Base-by-base conservation (phyloP, 352 stramenopile species). In the Thalassiosira hispida region DNA sequence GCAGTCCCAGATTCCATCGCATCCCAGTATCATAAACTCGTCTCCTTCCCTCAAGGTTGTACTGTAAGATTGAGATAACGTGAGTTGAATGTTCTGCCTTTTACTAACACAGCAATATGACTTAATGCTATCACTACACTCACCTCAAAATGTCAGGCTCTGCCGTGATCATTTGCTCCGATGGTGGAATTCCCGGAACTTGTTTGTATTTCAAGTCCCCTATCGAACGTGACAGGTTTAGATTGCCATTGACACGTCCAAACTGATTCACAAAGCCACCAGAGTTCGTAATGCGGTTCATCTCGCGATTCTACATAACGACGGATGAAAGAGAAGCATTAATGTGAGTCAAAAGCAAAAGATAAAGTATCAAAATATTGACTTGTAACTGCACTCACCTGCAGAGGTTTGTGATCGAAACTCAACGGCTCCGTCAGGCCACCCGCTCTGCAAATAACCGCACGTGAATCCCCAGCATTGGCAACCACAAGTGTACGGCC, bases 141-240 rank as follows among this genome's bases (percentile, higher is more conserved):
- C 67, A 85, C 73, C 83, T 81, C 23, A 92, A 70, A 53, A 97
- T 91, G 77, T 97, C 94, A n/a, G 94, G 94, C 77, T 96, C 89
- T 12, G 93, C 91, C 0, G 94, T 96, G 71, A 97, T 97, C 76
- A 97, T 97, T 90, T 97, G 94, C 33, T 94, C 87, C 3, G 80
- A 63, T 2, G 90, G 89, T 2, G 66, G 35, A 12, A 97, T 84
- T 6, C 75, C 79, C 4, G 82, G 77, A 63, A 92, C 84, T 76
- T 93, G 87, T 57, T 95, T 95, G 81, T 95, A 97, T 80, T 96
- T 96, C 27, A 97, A 75, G 87, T 97, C 94, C 29, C 94, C 94
- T 81, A 97, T 95, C 0, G 88, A 95, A 27, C 94, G 83, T 22
- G 90, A 96, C 25, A 97, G 69, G 77, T 97, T 97, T 11, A 97